These are phyloP conservation scores for Groenewaldozyma tartarivorans DNA, from an alignment of 805 yeast genomes.

Conservation along the genomic window DNA sequence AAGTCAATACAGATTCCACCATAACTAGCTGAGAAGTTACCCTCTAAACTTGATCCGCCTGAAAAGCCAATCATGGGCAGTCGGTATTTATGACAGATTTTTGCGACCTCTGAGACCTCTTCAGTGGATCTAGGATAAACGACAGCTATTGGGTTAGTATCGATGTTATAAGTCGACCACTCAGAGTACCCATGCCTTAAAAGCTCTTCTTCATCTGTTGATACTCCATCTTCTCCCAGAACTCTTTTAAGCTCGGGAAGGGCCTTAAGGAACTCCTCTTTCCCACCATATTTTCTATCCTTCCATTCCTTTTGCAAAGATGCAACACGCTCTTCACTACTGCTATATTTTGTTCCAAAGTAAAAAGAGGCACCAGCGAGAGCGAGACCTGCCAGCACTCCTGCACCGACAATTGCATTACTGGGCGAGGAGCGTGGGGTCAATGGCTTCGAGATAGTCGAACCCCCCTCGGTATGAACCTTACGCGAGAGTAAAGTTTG, in stretches of 20 bases:
- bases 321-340: slow-evolving; percentile 1
- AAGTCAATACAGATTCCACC: slow-evolving; percentile 54
- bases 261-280: slow-evolving; percentile 36
- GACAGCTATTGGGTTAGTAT: slow-evolving; percentile 41
- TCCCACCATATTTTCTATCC: slow-evolving; percentile 14
- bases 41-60: slow-evolving; percentile 75
- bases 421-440: too few relatives aligned
- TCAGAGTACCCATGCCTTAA: slow-evolving; percentile 22
- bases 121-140: slow-evolving; percentile 57
- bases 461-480: too few relatives aligned
- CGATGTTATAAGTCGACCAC: slow-evolving; percentile 21
- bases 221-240: slow-evolving; percentile 43
- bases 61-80: slow-evolving; percentile 72
- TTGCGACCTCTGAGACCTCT: slow-evolving; percentile 55
- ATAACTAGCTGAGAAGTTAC: slow-evolving; percentile 68
- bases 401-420: background rate
- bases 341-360: slow-evolving; percentile 1
- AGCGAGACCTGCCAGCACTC: background rate
- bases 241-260: slow-evolving; percentile 36
- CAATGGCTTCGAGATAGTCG: too few relatives aligned
- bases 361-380: slow-evolving; percentile 5
- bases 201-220: slow-evolving; percentile 25
- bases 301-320: slow-evolving; percentile 6
- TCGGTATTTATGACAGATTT: slow-evolving; percentile 47
- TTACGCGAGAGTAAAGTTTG: too few relatives aligned